These are phyloP conservation scores for Trichoderma erinaceum DNA, from an alignment of 495 filamentous ascomycete genomes.

Conservation along the genomic window DNA sequence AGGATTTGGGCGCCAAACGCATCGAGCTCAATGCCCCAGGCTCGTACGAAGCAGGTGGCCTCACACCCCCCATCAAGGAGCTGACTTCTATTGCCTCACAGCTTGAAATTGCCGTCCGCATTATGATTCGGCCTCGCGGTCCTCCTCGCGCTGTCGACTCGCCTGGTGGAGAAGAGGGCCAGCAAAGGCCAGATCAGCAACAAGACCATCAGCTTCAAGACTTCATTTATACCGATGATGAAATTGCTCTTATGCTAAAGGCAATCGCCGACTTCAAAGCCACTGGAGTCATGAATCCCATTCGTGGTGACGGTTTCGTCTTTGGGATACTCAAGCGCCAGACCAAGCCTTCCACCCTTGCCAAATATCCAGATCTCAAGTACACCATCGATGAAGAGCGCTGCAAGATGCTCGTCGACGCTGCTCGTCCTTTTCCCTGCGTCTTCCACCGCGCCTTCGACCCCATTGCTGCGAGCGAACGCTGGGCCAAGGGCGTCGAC, in stretches of 20 bases:
- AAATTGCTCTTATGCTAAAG: constrained; percentile 27
- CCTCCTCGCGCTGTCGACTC: constrained; percentile 15
- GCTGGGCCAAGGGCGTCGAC: constrained; percentile 21
- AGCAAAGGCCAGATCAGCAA: background rate
- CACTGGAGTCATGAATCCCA: constrained; percentile 22
- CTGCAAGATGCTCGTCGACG: constrained; percentile 22
- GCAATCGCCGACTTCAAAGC: constrained; percentile 27
- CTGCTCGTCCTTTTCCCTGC: constrained; percentile 25
- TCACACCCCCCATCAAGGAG: constrained; percentile 30
- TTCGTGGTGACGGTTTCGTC: constrained; percentile 40
- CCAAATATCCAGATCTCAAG: background rate
- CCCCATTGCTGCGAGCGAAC: constrained; percentile 22
- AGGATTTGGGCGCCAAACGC: constrained; percentile 27
- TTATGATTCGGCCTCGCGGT: constrained; percentile 44
- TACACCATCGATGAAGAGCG: constrained; percentile 26
- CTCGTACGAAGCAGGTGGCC: constrained; percentile 36
- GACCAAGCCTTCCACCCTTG: background rate
- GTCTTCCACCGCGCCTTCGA: constrained; percentile 41
- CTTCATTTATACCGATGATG: constrained; percentile 35
- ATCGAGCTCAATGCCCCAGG: constrained; percentile 37
- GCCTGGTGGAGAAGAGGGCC: background rate
- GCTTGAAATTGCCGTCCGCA: constrained; percentile 26
- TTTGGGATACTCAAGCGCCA: constrained; percentile 32
- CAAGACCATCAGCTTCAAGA: constrained; percentile 21
- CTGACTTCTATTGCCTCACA: constrained; percentile 18